Evolutionary conservation across 2,329 filamentous ascomycete genomes (phyloP).

Genomic region (Pseudonectria foliicola): DNA sequence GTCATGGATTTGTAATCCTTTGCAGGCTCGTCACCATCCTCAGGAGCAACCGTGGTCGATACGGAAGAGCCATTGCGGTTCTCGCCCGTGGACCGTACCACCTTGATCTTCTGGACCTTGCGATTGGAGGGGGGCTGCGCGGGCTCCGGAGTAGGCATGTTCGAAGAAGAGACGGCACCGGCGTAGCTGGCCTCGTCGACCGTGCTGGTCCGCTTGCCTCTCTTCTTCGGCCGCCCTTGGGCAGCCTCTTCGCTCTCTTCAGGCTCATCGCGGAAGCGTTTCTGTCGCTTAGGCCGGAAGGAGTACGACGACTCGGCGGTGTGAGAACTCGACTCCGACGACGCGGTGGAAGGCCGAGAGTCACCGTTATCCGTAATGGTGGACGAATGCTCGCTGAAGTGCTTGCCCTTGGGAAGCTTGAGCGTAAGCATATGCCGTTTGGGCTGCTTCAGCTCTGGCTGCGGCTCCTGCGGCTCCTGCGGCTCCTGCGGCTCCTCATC

Average conservation of each 20-base stretch:
- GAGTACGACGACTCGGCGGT: slow-evolving; percentile 46
- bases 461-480: slow-evolving; percentile 6
- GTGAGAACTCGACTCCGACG: slow-evolving; percentile 43
- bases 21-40: slow-evolving; percentile 31
- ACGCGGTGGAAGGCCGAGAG: slow-evolving; percentile 45
- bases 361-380: slow-evolving; percentile 36
- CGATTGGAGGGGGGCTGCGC: slow-evolving; percentile 15
- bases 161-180: slow-evolving; percentile 9
- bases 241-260: slow-evolving; percentile 32
- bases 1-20: slow-evolving; percentile 57
- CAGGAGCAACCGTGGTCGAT: slow-evolving; percentile 13
- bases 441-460: slow-evolving; percentile 20
- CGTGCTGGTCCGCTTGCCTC: slow-evolving; percentile 23
- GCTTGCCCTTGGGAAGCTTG: slow-evolving; percentile 35
- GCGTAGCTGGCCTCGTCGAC: slow-evolving; percentile 1
- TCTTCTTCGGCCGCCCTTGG: slow-evolving; percentile 33
- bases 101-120: slow-evolving; percentile 33
- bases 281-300: slow-evolving; percentile 48
- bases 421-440: slow-evolving; percentile 28
- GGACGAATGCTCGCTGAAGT: slow-evolving; percentile 31
- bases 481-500: slow-evolving; percentile 16
- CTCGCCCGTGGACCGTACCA: slow-evolving; percentile 24
- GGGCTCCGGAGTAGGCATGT: slow-evolving; percentile 16
- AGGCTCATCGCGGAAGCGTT: slow-evolving; percentile 44
- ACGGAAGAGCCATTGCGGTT: slow-evolving; percentile 25